These are phyloP conservation scores for Mycena metata DNA, from an alignment of 768 basidiomycete genomes.

Conservation along the genomic window DNA sequence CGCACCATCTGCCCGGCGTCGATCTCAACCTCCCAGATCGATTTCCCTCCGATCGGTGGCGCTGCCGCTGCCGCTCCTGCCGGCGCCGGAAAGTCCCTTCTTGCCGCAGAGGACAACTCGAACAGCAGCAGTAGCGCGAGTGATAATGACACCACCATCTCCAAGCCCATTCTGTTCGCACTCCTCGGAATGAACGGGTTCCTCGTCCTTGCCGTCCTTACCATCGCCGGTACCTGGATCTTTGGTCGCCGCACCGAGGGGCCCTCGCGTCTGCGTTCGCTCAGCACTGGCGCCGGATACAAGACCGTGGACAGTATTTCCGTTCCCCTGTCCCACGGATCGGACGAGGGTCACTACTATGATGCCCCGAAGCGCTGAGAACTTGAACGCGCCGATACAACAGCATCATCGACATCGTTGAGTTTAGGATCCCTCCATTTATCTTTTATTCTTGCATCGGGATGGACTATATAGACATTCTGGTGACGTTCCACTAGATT, in stretches of 20 bases:
- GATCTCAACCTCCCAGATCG: not conserved
- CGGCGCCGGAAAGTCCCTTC: not conserved
- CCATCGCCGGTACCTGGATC: constrained; percentile 2
- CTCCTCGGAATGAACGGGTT: constrained; percentile 14
- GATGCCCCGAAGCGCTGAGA: constrained; percentile 3
- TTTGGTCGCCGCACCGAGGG: constrained; percentile 2
- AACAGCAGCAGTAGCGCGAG: not conserved
- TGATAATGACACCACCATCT: not conserved
- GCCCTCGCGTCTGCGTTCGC: not conserved
- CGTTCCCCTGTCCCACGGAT: constrained; percentile 1
- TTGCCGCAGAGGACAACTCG: not conserved
- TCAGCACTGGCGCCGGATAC: constrained; percentile 2
- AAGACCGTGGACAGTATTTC: constrained; percentile 7
- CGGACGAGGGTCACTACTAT: not conserved
- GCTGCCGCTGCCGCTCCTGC: constrained; percentile 4
- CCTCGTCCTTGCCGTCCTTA: constrained; percentile 20
- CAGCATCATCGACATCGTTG: not conserved
- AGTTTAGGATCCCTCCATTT: not conserved
- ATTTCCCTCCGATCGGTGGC: no score
- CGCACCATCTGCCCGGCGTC: constrained; percentile 8
- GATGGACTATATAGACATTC: constrained; percentile 4
- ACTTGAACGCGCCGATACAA: not conserved
- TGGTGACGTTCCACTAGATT: not conserved
- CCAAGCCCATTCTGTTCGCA: constrained; percentile 19
- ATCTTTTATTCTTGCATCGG: not conserved